These are phyloP conservation scores for Yamadazyma songkhlaensis DNA, from an alignment of 1,139 yeast genomes.

Conservation along the genomic window DNA sequence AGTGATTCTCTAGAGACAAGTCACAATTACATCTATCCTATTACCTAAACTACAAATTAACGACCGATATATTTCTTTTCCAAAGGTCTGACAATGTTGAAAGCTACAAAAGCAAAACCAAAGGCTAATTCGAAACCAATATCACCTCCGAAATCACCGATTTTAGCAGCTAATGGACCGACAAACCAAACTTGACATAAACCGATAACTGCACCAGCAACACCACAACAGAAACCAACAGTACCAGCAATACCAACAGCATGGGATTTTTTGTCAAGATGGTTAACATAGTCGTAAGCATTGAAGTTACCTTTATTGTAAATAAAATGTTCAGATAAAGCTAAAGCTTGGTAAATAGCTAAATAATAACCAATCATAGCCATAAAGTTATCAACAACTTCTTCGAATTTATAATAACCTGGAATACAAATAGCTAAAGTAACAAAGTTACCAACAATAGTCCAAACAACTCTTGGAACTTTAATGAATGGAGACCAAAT, in stretches of 20 bases:
- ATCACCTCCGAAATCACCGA: constrained; percentile 78
- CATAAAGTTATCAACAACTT: constrained; percentile 83
- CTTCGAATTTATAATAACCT: constrained; percentile 70
- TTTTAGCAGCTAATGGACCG: constrained; percentile 62
- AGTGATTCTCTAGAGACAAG: no score
- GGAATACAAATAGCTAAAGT: constrained; percentile 87
- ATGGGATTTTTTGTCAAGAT: constrained; percentile 51
- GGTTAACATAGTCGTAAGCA: constrained; percentile 62
- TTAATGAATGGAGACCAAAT: constrained; percentile 68
- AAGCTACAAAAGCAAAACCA: constrained; percentile 66
- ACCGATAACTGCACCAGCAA: constrained; percentile 81
- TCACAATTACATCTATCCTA: neutral
- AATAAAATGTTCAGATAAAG: constrained; percentile 74
- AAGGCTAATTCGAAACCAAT: constrained; percentile 81
- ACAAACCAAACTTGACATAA: constrained; percentile 83
- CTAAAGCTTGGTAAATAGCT: constrained; percentile 76
- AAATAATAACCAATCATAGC: constrained; percentile 87
- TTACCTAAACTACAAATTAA: constrained; percentile 14
- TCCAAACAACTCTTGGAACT: constrained; percentile 83
- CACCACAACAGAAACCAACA: constrained; percentile 78
- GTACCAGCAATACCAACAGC: constrained; percentile 80
- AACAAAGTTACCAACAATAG: constrained; percentile 68
- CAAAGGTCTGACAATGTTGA: constrained; percentile 58
- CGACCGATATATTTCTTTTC: constrained; percentile 67
- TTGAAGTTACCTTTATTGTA: constrained; percentile 59